A percentile compares a stretch with the other conserved stretches of the same genome.
phyloP scores from a whole-genome alignment of 768 basidiomycete genomes.

The Fomitopsis serialis region DNA sequence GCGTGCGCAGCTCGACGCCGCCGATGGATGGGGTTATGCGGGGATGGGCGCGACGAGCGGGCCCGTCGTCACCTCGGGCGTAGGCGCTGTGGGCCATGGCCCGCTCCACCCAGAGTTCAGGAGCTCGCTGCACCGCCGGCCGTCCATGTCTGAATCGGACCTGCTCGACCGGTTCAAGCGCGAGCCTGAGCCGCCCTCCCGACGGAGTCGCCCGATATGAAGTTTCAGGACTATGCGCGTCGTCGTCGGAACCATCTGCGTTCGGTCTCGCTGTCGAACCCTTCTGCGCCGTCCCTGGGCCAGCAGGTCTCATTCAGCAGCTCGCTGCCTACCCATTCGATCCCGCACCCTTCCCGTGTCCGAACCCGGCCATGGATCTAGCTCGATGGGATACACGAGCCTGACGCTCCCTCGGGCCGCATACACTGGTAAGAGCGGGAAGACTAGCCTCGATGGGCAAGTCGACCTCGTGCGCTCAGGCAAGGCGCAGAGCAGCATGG shows the following conservation, averaged over 20 bases:
- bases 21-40: neutral
- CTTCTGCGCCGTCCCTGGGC: neutral
- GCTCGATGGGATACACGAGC: conserved; percentile 30
- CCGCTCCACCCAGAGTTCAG: neutral
- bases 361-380: conserved; percentile 6
- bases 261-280: conserved; percentile 1
- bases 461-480: conserved; percentile 75
- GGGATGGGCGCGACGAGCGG: neutral
- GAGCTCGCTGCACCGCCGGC: neutral
- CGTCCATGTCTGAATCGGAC: conserved; percentile 6
- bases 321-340: conserved; percentile 17
- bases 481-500: conserved; percentile 85
- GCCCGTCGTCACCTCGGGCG: neutral
- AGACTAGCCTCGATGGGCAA: conserved; percentile 38
- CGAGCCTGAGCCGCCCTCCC: conserved; percentile 9
- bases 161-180: neutral
- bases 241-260: conserved; percentile 10
- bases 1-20: neutral
- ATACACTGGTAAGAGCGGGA: conserved; percentile 32
- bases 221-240: conserved; percentile 18
- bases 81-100: neutral
- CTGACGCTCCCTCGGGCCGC: conserved; percentile 42
- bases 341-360: conserved; percentile 28
- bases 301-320: neutral
- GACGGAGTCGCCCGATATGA: conserved; percentile 16